Evolutionary conservation across 345 rosid species (phyloP), one percentile per base, ranked within the genome.

Genomic region (Abelmoschus esculentus): DNA sequence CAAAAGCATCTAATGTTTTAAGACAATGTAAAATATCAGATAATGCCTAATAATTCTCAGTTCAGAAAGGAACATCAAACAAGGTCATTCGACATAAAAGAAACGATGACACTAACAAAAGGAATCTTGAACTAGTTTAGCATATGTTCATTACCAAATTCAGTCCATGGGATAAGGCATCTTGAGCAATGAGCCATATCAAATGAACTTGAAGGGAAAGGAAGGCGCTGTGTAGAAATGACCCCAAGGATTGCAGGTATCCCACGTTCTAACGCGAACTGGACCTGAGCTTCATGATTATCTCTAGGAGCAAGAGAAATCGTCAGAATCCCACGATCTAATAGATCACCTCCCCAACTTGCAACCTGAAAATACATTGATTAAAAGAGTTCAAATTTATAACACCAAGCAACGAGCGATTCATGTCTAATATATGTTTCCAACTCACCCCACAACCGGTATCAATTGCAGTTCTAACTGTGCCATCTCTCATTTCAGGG

Each of bases 171-270:
- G 69, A 95, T 95, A 76, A 95, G 99, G 83, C 99, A 95, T 85
- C 99, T 86, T n/a, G 99, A 95, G 87, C 99, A 95, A 81, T 95
- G 99, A 80, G 99, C 99, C 96, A 95, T 89, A 80, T 91, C 99
- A 64, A 95, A 95, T 52, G 98, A 86, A 66, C 81, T 86, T n/a
- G 99, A 95, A 40, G 99, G 97, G 84, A 91, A 95, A 40, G 98
- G 96, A 38, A 95, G 91, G 59, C 99, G 91, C 70, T 95, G 99
- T 10, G 98, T 91, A 7, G 99, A 90, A 78, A 95, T 90, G 79
- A 95, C 89, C 82, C 99, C 99, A 11, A 95, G 90, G 40, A 95
- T 84, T 6, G 99, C 99, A 9, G 99, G 99, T 66, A 95, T 91
- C 68, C 99, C 99, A 32, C 99, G 96, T 81, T 95, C 99, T 73